phyloP scores from a whole-genome alignment of 495 filamentous ascomycete species.

The Hypoxylon cercidicola region DNA sequence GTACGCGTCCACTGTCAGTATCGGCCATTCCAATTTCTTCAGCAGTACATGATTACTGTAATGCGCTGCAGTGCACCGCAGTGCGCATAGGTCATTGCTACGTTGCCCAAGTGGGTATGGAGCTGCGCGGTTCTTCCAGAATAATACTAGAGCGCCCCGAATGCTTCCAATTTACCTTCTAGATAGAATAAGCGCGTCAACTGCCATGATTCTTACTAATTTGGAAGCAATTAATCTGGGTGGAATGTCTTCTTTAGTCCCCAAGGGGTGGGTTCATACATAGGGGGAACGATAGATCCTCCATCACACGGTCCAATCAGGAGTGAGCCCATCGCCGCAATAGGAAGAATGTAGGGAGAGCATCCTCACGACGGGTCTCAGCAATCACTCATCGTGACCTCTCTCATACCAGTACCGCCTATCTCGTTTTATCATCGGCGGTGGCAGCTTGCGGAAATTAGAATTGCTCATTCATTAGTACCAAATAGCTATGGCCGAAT shows the following conservation, averaged over 20 bases:
- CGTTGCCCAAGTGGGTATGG: too few relatives aligned
- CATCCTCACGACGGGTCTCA: not conserved
- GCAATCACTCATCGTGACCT: too few relatives aligned
- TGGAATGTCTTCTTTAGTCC: not conserved
- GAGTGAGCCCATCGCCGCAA: conserved; percentile 20
- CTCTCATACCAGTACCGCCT: too few relatives aligned
- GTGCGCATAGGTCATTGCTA: too few relatives aligned
- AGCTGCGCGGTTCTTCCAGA: too few relatives aligned
- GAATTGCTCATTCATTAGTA: conserved; percentile 18
- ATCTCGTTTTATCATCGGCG: not conserved
- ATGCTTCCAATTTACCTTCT: not conserved
- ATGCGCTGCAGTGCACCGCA: too few relatives aligned
- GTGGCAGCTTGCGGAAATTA: not conserved
- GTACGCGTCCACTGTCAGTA: too few relatives aligned
- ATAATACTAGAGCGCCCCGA: too few relatives aligned
- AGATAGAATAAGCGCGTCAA: not conserved
- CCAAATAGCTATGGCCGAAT: conserved; percentile 22
- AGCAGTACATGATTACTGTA: too few relatives aligned
- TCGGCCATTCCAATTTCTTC: too few relatives aligned
- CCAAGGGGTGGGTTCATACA: conserved; percentile 1
- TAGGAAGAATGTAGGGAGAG: conserved; percentile 6
- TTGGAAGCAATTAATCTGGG: not conserved
- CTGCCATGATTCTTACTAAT: not conserved
- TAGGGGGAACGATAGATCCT: conserved; percentile 4
- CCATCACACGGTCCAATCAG: conserved; percentile 22